Conservation (phyloP, 1,284 basidiomycete genomes). For the Tremellales sp. region DNA sequence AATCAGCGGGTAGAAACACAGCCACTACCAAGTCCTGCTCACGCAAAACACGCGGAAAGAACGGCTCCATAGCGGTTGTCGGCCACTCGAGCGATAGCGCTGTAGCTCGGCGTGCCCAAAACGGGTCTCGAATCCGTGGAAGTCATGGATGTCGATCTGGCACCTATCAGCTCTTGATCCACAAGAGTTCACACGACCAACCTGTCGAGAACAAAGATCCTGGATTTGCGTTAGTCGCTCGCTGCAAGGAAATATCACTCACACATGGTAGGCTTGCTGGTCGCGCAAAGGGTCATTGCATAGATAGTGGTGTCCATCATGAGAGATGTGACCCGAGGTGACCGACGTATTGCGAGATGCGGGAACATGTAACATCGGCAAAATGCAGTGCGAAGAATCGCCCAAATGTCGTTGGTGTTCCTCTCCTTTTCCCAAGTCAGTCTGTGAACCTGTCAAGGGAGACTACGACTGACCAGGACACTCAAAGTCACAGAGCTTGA, state of each 20-base stretch:
- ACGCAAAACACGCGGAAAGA: slow-evolving; percentile 49
- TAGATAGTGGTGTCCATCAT: slow-evolving; percentile 56
- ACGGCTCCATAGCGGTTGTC: slow-evolving; percentile 60
- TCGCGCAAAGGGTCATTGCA: slow-evolving; percentile 58
- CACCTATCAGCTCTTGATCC: too few species aligned
- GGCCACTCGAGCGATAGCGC: slow-evolving; percentile 44
- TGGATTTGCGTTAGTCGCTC: background rate
- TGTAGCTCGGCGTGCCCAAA: slow-evolving; percentile 51
- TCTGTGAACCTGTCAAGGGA: too few species aligned
- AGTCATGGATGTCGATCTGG: slow-evolving; percentile 58
- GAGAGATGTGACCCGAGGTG: slow-evolving; percentile 54
- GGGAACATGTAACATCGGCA: slow-evolving; percentile 57
- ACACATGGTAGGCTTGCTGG: slow-evolving; percentile 59
- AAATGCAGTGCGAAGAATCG: slow-evolving; percentile 57
- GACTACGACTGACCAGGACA: background rate
- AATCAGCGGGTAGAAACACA: too few species aligned
- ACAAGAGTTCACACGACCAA: too few species aligned
- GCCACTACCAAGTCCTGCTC: background rate
- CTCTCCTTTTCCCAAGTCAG: too few species aligned
- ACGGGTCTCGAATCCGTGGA: slow-evolving; percentile 52
- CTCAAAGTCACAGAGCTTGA: slow-evolving; percentile 26
- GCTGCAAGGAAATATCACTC: slow-evolving; percentile 25
- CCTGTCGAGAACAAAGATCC: too few species aligned
- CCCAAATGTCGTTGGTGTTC: slow-evolving; percentile 54
- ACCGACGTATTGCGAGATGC: background rate